Percentiles rank a stretch among this genome's conserved stretches.
phyloP scores from a whole-genome alignment of 2,329 filamentous ascomycete genomes.

The Colletotrichum truncatum region DNA sequence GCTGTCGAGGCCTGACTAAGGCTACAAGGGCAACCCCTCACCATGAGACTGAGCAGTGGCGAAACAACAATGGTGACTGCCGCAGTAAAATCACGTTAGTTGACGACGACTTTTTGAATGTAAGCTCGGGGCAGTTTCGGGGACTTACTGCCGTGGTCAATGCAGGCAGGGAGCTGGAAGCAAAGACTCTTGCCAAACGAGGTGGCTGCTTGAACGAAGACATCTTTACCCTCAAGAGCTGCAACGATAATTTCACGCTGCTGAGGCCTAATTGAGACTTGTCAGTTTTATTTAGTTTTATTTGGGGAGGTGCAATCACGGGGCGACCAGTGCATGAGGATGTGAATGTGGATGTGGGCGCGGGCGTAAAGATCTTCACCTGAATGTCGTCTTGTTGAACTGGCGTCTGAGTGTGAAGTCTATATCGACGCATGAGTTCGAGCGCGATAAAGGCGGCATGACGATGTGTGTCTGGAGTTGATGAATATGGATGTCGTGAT shows the following conservation, averaged over 20 bases:
- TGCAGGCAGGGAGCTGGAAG: slow-evolving; percentile 89
- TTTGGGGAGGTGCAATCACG: too few species aligned
- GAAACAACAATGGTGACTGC: slow-evolving; percentile 90
- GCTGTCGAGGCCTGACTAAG: slow-evolving; percentile 7
- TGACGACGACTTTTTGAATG: slow-evolving; percentile 23
- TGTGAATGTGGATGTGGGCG: neutral
- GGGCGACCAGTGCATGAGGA: neutral
- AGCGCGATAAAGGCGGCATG: slow-evolving; percentile 54
- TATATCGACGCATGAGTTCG: slow-evolving; percentile 68
- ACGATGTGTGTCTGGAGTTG: slow-evolving; percentile 25
- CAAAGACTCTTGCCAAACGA: slow-evolving; percentile 94
- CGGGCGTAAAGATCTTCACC: slow-evolving; percentile 54
- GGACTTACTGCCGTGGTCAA: slow-evolving; percentile 82
- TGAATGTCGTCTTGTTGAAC: slow-evolving; percentile 78
- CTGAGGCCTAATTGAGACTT: slow-evolving; percentile 58
- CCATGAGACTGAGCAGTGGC: slow-evolving; percentile 89
- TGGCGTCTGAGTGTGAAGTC: slow-evolving; percentile 79
- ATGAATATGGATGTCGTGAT: slow-evolving; percentile 13
- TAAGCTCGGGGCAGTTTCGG: slow-evolving; percentile 12
- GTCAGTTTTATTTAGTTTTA: slow-evolving; percentile 58
- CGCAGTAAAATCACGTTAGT: slow-evolving; percentile 31
- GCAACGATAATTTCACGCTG: slow-evolving; percentile 90
- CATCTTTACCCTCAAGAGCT: slow-evolving; percentile 84
- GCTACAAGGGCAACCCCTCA: slow-evolving; percentile 43
- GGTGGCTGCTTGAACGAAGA: slow-evolving; percentile 91